A percentile compares a stretch with the other conserved stretches of the same genome.
phyloP scores from a whole-genome alignment of 805 yeast genomes.

The Wickerhamiella kurtzmanii region DNA sequence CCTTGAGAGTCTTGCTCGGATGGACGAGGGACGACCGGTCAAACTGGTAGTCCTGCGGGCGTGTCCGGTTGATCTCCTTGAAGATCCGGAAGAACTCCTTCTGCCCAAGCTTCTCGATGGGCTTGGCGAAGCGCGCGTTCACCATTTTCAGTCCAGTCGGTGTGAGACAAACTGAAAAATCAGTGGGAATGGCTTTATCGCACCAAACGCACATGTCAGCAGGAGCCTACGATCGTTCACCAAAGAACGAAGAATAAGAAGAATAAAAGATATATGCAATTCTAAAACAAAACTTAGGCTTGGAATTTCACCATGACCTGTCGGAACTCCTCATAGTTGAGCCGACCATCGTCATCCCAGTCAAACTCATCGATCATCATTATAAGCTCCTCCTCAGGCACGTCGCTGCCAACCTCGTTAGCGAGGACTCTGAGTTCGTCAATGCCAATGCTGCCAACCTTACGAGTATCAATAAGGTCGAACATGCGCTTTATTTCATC shows the following conservation, averaged over 20 bases:
- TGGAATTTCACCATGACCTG: not conserved
- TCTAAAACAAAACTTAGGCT: not conserved
- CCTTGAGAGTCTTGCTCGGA: slow-evolving; percentile 13
- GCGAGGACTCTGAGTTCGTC: slow-evolving; percentile 80
- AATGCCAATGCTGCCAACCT: slow-evolving; percentile 74
- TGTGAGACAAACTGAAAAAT: not conserved
- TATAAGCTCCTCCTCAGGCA: slow-evolving; percentile 80
- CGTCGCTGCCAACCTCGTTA: slow-evolving; percentile 79
- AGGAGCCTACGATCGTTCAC: not conserved
- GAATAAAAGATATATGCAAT: too few species aligned
- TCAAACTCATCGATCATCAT: slow-evolving; percentile 99
- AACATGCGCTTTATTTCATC: slow-evolving; percentile 90
- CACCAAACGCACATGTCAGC: not conserved
- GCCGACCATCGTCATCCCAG: slow-evolving; percentile 90
- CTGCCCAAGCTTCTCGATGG: slow-evolving; percentile 15
- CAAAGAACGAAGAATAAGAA: not conserved
- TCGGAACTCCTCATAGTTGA: slow-evolving; percentile 28
- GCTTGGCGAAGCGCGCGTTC: slow-evolving; percentile 14
- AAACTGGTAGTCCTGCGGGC: slow-evolving; percentile 16
- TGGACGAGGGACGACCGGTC: slow-evolving; percentile 14
- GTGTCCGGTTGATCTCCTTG: slow-evolving; percentile 10
- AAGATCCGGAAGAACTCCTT: slow-evolving; percentile 17
- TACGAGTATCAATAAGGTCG: slow-evolving; percentile 79
- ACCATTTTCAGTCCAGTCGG: slow-evolving; percentile 9
- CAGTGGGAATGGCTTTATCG: too few species aligned